Conservation (phyloP, 495 filamentous ascomycete genomes). For the Xylaria bambusicola region DNA sequence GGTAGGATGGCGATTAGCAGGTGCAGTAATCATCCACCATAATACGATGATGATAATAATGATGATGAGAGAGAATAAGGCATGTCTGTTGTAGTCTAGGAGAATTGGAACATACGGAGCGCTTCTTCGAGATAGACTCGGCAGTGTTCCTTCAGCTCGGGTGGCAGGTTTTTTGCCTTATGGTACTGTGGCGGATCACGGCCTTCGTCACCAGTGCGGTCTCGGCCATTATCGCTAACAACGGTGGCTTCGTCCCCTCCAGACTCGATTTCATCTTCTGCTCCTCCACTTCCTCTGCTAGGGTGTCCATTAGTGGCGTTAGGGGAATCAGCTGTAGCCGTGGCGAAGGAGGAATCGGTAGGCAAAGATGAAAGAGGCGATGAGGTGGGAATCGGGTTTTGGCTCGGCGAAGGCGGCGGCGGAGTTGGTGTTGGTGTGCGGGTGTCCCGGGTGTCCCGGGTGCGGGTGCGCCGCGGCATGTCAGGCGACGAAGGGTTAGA, state of each 20-base stretch:
- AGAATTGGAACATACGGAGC: constrained; percentile 54
- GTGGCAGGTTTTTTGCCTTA: constrained; percentile 55
- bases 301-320: not conserved
- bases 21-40: constrained; percentile 7
- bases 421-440: not conserved
- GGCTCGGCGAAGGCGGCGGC: not conserved
- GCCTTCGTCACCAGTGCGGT: not conserved
- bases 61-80: too few species aligned
- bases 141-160: constrained; percentile 63
- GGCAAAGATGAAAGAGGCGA: constrained; percentile 16
- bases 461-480: constrained; percentile 15
- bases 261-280: not conserved
- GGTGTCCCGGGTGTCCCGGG: not conserved
- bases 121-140: constrained; percentile 76
- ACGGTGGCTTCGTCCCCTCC: not conserved
- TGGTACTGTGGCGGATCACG: constrained; percentile 42
- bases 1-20: not conserved
- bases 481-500: not conserved
- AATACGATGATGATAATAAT: too few species aligned
- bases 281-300: not conserved
- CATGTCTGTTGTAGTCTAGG: too few species aligned
- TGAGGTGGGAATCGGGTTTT: not conserved
- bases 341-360: constrained; percentile 3
- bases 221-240: not conserved
- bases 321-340: not conserved